phyloP scores from a whole-genome alignment of 345 rosid species.

The Populus euphratica region DNA sequence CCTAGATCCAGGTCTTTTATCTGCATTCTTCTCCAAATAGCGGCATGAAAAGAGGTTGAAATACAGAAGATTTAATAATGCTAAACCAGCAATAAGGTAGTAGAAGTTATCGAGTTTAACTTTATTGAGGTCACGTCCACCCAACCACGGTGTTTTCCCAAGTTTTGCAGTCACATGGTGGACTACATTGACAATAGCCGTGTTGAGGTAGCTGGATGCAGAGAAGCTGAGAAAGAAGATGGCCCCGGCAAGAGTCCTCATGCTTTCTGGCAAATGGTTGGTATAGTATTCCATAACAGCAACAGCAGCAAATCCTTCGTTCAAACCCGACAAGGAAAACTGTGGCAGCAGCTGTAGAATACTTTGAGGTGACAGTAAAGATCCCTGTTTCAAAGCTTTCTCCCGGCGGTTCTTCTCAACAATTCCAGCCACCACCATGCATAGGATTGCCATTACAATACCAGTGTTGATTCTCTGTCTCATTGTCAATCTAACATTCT shows the following conservation, averaged over 20 bases:
- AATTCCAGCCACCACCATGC: constrained; percentile 53
- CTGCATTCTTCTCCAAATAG: constrained; percentile 7
- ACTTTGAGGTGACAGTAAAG: constrained; percentile 46
- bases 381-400: constrained; percentile 32
- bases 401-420: constrained; percentile 46
- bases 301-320: constrained; percentile 66
- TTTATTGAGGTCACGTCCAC: constrained; percentile 57
- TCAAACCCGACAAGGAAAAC: constrained; percentile 54
- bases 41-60: constrained; percentile 48
- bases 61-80: constrained; percentile 42
- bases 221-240: constrained; percentile 64
- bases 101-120: constrained; percentile 50
- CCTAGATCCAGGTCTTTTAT: neutral
- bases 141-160: constrained; percentile 47
- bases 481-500: constrained; percentile 40
- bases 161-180: constrained; percentile 19
- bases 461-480: constrained; percentile 52
- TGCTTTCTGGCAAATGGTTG: constrained; percentile 58
- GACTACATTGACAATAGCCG: constrained; percentile 42
- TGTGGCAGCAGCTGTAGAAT: constrained; percentile 53
- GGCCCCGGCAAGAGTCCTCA: constrained; percentile 77
- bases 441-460: constrained; percentile 45
- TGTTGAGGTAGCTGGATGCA: constrained; percentile 44
- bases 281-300: constrained; percentile 69
- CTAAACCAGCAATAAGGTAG: constrained; percentile 42